These are phyloP conservation scores for Silene vulgaris DNA, from an alignment of 179 eudicot species.

Conservation along the genomic window DNA sequence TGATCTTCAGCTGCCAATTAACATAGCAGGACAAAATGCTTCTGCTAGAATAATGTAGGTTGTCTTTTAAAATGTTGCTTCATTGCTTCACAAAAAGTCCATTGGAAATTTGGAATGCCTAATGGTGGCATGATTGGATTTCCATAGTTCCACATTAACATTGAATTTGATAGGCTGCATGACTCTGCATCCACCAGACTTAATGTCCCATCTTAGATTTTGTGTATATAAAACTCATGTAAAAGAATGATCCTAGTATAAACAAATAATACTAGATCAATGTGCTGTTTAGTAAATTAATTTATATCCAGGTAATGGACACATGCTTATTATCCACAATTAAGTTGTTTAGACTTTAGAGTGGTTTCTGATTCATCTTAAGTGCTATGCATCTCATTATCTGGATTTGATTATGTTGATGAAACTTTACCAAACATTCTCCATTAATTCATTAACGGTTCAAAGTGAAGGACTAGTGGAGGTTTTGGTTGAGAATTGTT, in stretches of 20 bases:
- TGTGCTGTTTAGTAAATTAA: not conserved
- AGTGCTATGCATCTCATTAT: conserved; percentile 10
- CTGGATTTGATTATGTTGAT: conserved; percentile 10
- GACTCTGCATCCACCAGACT: conserved; percentile 25
- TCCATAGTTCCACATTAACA: conserved; percentile 20
- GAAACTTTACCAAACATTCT: conserved; percentile 25
- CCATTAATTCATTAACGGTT: conserved; percentile 25
- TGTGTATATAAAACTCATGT: not conserved
- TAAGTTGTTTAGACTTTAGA: conserved; percentile 2
- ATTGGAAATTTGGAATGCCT: not conserved
- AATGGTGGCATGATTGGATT: conserved; percentile 25
- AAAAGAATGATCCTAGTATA: conserved; percentile 9
- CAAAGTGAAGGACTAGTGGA: conserved; percentile 17
- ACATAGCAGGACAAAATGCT: conserved; percentile 11
- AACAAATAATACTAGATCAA: not conserved
- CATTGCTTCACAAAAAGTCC: conserved; percentile 17
- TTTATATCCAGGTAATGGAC: not conserved
- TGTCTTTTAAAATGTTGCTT: conserved; percentile 19
- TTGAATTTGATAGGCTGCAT: conserved; percentile 18
- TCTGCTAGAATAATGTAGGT: conserved; percentile 10
- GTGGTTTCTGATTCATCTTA: conserved; percentile 26
- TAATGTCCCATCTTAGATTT: conserved; percentile 16
- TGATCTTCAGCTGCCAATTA: conserved; percentile 16
- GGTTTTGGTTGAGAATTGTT: not conserved
- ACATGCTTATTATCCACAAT: conserved; percentile 11